These are phyloP conservation scores for Mallotus repandus DNA, from an alignment of 441 rosid genomes.

Conservation along the genomic window DNA sequence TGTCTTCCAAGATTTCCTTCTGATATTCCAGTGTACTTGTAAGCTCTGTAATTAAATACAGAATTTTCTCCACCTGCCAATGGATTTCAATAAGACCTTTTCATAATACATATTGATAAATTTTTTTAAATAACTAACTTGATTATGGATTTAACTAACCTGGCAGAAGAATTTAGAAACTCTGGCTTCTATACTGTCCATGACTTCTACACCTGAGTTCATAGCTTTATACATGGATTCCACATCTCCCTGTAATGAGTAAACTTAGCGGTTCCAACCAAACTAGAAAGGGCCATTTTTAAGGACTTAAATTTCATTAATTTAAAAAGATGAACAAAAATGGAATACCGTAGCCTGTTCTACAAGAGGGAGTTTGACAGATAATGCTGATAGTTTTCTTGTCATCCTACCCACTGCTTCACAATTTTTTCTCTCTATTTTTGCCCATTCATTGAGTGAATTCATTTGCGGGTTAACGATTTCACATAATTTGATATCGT, in stretches of 20 bases:
- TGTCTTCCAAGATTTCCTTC: conserved; percentile 37
- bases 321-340: background rate
- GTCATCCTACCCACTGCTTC: conserved; percentile 60
- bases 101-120: too few species aligned
- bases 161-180: conserved; percentile 37
- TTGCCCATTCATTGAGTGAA: conserved; percentile 50
- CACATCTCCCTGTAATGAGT: conserved; percentile 40
- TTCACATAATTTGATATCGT: conserved; percentile 42
- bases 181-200: conserved; percentile 41
- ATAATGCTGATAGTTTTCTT: conserved; percentile 57
- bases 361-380: conserved; percentile 41
- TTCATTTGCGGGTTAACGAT: conserved; percentile 47
- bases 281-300: background rate
- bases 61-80: conserved; percentile 53
- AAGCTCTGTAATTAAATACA: conserved; percentile 47
- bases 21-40: conserved; percentile 42
- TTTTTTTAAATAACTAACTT: background rate
- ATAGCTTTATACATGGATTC: conserved; percentile 46
- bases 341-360: conserved; percentile 50
- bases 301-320: background rate
- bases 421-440: conserved; percentile 43
- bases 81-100: background rate
- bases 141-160: conserved; percentile 13
- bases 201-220: conserved; percentile 43
- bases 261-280: background rate